These are phyloP conservation scores for Fusarium temperatum DNA, from an alignment of 2,329 filamentous ascomycete species.

Conservation along the genomic window DNA sequence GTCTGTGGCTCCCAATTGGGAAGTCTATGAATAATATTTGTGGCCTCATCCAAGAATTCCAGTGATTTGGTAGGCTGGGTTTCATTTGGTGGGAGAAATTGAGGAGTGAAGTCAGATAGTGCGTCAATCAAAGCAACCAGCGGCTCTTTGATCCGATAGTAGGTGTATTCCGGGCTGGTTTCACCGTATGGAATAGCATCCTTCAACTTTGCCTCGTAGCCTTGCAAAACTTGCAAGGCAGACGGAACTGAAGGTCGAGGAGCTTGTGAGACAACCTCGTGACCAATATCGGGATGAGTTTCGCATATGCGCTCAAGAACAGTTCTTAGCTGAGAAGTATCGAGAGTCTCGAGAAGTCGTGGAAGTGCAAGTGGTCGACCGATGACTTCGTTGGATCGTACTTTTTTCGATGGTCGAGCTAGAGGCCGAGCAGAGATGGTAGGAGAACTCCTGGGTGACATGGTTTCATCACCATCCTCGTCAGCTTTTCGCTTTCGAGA, in stretches of 20 bases:
- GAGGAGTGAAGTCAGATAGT: constrained; percentile 91
- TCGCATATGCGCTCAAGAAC: constrained; percentile 93
- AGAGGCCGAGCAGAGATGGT: constrained; percentile 76
- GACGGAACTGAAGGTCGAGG: constrained; percentile 87
- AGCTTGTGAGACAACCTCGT: constrained; percentile 84
- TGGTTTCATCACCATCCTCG: constrained; percentile 83
- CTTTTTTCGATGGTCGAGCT: constrained; percentile 71
- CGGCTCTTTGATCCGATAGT: constrained; percentile 87
- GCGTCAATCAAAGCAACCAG: constrained; percentile 86
- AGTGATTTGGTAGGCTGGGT: constrained; percentile 83
- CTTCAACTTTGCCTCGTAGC: constrained; percentile 82
- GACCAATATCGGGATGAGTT: constrained; percentile 83
- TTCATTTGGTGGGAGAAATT: constrained; percentile 94
- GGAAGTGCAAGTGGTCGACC: constrained; percentile 65
- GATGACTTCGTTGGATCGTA: constrained; percentile 69
- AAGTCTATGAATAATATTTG: constrained; percentile 86
- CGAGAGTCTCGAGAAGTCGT: constrained; percentile 92
- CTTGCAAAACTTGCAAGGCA: constrained; percentile 80
- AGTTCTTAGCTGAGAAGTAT: constrained; percentile 82
- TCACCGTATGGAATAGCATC: constrained; percentile 87
- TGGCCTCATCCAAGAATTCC: constrained; percentile 88
- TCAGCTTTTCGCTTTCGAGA: constrained; percentile 87
- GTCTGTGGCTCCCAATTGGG: constrained; percentile 91
- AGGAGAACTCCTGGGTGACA: constrained; percentile 86
- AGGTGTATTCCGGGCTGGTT: constrained; percentile 89